phyloP scores from a whole-genome alignment of 2,329 filamentous ascomycete species.

The Pseudopyricularia javanii region DNA sequence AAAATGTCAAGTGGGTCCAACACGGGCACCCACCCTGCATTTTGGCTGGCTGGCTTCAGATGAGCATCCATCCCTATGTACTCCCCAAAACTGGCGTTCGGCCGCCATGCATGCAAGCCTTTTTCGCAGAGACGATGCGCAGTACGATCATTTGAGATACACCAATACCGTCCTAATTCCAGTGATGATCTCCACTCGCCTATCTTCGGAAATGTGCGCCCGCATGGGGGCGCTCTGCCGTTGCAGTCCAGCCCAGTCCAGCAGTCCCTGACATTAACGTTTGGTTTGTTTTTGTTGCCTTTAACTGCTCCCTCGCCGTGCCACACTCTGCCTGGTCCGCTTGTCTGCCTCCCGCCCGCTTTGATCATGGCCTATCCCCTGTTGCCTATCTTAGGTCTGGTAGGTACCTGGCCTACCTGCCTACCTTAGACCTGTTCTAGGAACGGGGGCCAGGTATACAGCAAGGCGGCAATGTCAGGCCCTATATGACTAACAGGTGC shows the following conservation, averaged over 20 bases:
- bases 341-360: background rate
- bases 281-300: background rate
- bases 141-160: background rate
- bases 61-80: too few species aligned
- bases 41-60: background rate
- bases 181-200: background rate
- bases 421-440: background rate
- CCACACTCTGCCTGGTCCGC: background rate
- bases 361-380: background rate
- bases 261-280: background rate
- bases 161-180: background rate
- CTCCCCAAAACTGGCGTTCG: too few species aligned
- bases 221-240: background rate
- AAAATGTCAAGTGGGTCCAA: background rate
- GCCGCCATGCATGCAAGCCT: too few species aligned
- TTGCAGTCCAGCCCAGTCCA: too few species aligned
- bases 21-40: background rate
- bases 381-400: background rate
- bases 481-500: too few species aligned
- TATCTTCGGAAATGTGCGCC: background rate
- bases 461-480: background rate
- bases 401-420: background rate
- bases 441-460: background rate
- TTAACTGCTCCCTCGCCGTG: background rate
- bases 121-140: background rate